Base-by-base conservation (phyloP, 495 filamentous ascomycete genomes). In the Xylaria acuta region DNA sequence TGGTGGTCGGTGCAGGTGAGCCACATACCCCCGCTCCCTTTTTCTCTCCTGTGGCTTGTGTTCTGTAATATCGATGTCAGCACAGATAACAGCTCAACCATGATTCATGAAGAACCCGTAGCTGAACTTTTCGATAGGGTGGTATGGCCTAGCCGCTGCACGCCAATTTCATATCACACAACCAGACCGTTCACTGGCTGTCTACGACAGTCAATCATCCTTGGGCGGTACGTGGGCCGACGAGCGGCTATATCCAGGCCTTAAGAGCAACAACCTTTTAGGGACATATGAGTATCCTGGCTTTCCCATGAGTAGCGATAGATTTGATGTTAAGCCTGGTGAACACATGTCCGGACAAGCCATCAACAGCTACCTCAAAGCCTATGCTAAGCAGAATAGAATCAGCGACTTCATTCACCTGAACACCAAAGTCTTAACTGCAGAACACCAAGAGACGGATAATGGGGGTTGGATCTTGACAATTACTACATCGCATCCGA, bases 211-310 rank as follows among this genome's bases (percentile, higher is more conserved):
- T 18, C 77, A 75, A 63, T 76, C 80, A 51, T 76, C 69, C 25
- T 76, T 94, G 51, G 92, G 93, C 14, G 92, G 92, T 45, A 88
- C 89, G 41, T 94, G 92, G 92, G 86, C 89, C 5, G 81, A 85
- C 60, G 82, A 90, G 36, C 84, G 89, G 0, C 82, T 92, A 27
- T 93, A 93, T 77, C 86, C 88, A 11, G 89, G 90, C 12, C 86
- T 95, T 30, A 89, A 88, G 65, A 88, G 91, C 58, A 87, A 87
- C 75, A 87, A 86, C 51, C 70, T 85, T 14, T 74, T 88, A 25
- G 90, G 91, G 14, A 91, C 86, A 5, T 90, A 90, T 75, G 92
- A 93, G 78, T 92, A 87, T 78, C 89, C 87, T 54, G 92, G 93
- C 75, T 92, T 91, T 72, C 91, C 91, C 38, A 92, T 95, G 91